These are phyloP conservation scores for Capronia americana DNA, from an alignment of 2,329 filamentous ascomycete genomes.

Conservation along the genomic window DNA sequence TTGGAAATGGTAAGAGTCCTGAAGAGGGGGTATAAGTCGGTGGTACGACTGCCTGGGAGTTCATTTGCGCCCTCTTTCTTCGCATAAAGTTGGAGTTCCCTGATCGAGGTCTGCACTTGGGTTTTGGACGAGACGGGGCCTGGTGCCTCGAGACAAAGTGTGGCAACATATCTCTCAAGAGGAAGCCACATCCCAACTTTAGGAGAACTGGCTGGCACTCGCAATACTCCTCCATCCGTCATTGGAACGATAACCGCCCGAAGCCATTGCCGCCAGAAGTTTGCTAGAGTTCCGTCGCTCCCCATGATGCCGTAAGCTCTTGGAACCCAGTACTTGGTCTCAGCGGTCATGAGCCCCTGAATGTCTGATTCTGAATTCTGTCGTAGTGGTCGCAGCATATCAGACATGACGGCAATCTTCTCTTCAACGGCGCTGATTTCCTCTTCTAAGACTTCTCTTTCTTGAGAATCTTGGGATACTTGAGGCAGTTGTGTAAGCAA, in stretches of 20 bases:
- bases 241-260: slow-evolving; percentile 93
- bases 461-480: slow-evolving; percentile 78
- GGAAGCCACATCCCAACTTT: slow-evolving; percentile 95
- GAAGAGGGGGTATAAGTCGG: slow-evolving; percentile 92
- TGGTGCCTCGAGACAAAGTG: slow-evolving; percentile 92
- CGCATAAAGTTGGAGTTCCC: slow-evolving; percentile 89
- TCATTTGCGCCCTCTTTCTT: slow-evolving; percentile 93
- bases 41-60: slow-evolving; percentile 86
- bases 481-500: slow-evolving; percentile 82
- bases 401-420: slow-evolving; percentile 96
- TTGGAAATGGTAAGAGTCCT: slow-evolving; percentile 88
- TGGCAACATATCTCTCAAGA: slow-evolving; percentile 94
- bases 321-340: slow-evolving; percentile 95
- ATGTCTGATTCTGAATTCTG: slow-evolving; percentile 97
- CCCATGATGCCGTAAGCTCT: slow-evolving; percentile 92
- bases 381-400: slow-evolving; percentile 87
- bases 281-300: slow-evolving; percentile 78
- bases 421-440: slow-evolving; percentile 96
- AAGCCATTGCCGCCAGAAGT: slow-evolving; percentile 99
- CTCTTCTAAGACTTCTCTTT: slow-evolving; percentile 85
- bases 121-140: slow-evolving; percentile 92
- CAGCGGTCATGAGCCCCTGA: slow-evolving; percentile 91
- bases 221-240: slow-evolving; percentile 82
- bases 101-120: slow-evolving; percentile 88
- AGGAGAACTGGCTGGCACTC: slow-evolving; percentile 86